phyloP scores from a whole-genome alignment of 768 basidiomycete genomes.

The Pulveroboletus sp. region DNA sequence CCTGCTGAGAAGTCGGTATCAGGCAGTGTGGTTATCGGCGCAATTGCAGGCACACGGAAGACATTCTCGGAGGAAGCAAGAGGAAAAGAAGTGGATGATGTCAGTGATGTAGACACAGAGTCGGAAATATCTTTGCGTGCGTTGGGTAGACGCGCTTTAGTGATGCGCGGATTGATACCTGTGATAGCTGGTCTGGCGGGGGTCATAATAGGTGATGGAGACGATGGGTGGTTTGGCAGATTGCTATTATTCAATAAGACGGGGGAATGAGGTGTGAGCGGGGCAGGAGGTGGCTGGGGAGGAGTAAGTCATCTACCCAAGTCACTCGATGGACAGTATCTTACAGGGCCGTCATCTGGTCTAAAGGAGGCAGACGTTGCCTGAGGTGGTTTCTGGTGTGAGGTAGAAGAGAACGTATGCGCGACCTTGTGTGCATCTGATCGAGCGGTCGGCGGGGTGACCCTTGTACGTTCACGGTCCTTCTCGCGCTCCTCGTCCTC shows the following conservation, averaged over 20 bases:
- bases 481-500: constrained; percentile 72
- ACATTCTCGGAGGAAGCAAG: constrained; percentile 28
- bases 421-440: constrained; percentile 19
- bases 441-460: constrained; percentile 20
- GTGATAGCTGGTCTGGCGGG: constrained; percentile 12
- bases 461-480: constrained; percentile 40
- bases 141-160: constrained; percentile 27
- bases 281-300: constrained; percentile 16
- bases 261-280: constrained; percentile 33
- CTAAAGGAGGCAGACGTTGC: constrained; percentile 12
- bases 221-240: constrained; percentile 13
- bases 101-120: constrained; percentile 7
- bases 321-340: constrained; percentile 12
- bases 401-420: constrained; percentile 13
- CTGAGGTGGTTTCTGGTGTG: constrained; percentile 18
- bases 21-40: constrained; percentile 30
- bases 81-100: constrained; percentile 18
- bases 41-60: constrained; percentile 24
- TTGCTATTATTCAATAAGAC: constrained; percentile 17
- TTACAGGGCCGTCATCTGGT: constrained; percentile 27
- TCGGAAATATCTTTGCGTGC: constrained; percentile 29
- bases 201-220: constrained; percentile 29
- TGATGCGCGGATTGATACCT: constrained; percentile 19
- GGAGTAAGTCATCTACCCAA: constrained; percentile 4
- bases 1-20: constrained; percentile 43